Conservation (phyloP, 1,139 yeast species). For the Suhomyces bolitotheri region DNA sequence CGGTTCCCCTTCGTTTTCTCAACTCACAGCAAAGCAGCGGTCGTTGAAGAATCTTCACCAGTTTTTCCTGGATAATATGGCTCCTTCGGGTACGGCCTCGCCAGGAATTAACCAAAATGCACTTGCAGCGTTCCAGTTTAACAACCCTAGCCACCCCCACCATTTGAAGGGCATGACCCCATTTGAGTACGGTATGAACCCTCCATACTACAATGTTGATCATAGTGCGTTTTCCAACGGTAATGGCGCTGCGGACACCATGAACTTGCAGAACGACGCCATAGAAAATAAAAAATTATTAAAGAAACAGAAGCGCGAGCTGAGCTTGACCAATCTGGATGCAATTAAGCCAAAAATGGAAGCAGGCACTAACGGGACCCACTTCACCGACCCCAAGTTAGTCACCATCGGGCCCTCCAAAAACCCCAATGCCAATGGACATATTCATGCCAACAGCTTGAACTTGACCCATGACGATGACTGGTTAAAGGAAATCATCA, state of each 20-base stretch:
- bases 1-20: slow-evolving; percentile 13
- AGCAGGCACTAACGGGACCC: neutral
- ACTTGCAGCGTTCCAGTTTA: slow-evolving; percentile 31
- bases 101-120: slow-evolving; percentile 6
- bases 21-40: slow-evolving; percentile 14
- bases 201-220: slow-evolving; percentile 14
- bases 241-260: neutral
- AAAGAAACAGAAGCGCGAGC: slow-evolving; percentile 9
- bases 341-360: slow-evolving; percentile 1
- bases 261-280: slow-evolving; percentile 5
- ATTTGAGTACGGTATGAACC: slow-evolving; percentile 34
- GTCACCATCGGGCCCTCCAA: neutral
- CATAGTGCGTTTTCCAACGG: slow-evolving; percentile 5
- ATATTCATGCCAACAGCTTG: slow-evolving; percentile 10
- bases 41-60: slow-evolving; percentile 19
- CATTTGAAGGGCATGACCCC: slow-evolving; percentile 42
- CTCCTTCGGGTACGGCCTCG: slow-evolving; percentile 1
- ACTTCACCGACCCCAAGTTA: slow-evolving; percentile 1
- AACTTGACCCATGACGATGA: slow-evolving; percentile 38
- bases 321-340: neutral
- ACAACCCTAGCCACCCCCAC: slow-evolving; percentile 39
- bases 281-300: slow-evolving; percentile 7
- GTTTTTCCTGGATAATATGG: slow-evolving; percentile 14
- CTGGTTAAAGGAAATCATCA: slow-evolving; percentile 69
- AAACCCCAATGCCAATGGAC: neutral